phyloP scores from a whole-genome alignment of 495 filamentous ascomycete genomes.

The Annulohypoxylon nitens region DNA sequence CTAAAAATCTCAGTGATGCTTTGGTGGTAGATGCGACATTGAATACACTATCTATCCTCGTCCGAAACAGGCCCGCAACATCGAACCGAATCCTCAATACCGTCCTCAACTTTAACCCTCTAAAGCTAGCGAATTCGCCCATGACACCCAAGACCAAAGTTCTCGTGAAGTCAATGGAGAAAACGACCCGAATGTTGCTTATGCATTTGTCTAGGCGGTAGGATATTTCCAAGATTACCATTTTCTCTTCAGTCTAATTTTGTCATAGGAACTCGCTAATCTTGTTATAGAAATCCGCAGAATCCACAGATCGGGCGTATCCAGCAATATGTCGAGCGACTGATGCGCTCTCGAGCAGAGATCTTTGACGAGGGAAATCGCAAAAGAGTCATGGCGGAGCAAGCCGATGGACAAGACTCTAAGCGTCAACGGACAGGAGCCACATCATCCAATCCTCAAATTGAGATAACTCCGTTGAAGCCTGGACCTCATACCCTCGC shows the following conservation, averaged over 20 bases:
- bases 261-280: constrained; percentile 66
- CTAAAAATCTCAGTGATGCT: constrained; percentile 90
- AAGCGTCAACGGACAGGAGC: constrained; percentile 56
- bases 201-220: constrained; percentile 84
- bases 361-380: constrained; percentile 80
- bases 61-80: constrained; percentile 83
- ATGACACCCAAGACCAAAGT: constrained; percentile 84
- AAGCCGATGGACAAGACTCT: constrained; percentile 68
- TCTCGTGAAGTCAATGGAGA: constrained; percentile 90
- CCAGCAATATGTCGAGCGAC: constrained; percentile 82
- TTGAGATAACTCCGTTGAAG: constrained; percentile 74
- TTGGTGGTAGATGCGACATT: constrained; percentile 92
- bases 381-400: constrained; percentile 79
- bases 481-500: constrained; percentile 80
- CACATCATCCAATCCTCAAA: constrained; percentile 50
- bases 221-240: constrained; percentile 14
- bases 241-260: constrained; percentile 42
- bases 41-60: constrained; percentile 83
- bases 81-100: constrained; percentile 86
- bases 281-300: constrained; percentile 71
- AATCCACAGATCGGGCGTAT: constrained; percentile 77
- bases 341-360: constrained; percentile 79
- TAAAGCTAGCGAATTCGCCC: constrained; percentile 79
- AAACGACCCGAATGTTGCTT: constrained; percentile 85
- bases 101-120: constrained; percentile 91